Evolutionary conservation across 306 rosid species (phyloP).

Genomic region (barrel medic (Medicago truncatula)): MtrunA17r5.0-ANR NC_053048.1:52522501-52523000

Average conservation of each 20-base stretch:
- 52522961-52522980: neutral
- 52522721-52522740: slow-evolving; percentile 10
- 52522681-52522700: slow-evolving; percentile 43
- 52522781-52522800: slow-evolving; percentile 49
- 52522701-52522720: neutral
- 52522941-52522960: neutral
- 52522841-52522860: slow-evolving; percentile 1
- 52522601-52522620: slow-evolving; percentile 60
- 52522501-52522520: neutral
- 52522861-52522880: slow-evolving; percentile 38
- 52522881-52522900: neutral
- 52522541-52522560: slow-evolving; percentile 37
- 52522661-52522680: slow-evolving; percentile 34
- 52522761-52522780: slow-evolving; percentile 13
- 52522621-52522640: slow-evolving; percentile 41
- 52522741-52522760: slow-evolving; percentile 30
- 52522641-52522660: slow-evolving; percentile 42
- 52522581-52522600: slow-evolving; percentile 76
- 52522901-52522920: neutral
- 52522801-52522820: slow-evolving; percentile 33
- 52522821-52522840: slow-evolving; percentile 20
- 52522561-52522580: slow-evolving; percentile 77
- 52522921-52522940: slow-evolving; percentile 14
- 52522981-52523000: neutral
- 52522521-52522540: too few species aligned